Evolutionary conservation across 768 basidiomycete genomes (phyloP).

Genomic region (Russula sp.): DNA sequence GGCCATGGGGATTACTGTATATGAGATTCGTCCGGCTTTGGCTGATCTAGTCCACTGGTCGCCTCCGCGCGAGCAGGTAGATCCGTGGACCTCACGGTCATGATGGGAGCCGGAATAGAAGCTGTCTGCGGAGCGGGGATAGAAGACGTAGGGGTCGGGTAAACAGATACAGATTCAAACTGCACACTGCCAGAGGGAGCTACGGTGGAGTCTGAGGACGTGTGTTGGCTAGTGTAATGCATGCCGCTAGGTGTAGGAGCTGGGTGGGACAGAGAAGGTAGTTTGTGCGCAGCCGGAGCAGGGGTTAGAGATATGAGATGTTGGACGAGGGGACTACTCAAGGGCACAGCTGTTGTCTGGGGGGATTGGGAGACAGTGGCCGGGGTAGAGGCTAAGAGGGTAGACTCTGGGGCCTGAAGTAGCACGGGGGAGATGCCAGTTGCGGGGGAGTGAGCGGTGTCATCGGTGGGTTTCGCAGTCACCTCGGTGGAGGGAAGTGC

Average conservation of each 20-base stretch:
- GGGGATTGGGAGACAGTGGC: neutral
- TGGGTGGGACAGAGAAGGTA: neutral
- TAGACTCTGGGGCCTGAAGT: neutral
- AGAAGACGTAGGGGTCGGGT: neutral
- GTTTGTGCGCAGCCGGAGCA: neutral
- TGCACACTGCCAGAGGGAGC: neutral
- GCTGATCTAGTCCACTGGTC: neutral
- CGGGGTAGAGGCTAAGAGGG: neutral
- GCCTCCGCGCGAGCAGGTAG: neutral
- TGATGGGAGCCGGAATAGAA: neutral
- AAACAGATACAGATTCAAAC: neutral
- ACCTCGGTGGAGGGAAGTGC: neutral
- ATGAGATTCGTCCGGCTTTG: neutral
- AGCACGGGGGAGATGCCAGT: neutral
- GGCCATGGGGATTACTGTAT: neutral
- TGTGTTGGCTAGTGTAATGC: neutral
- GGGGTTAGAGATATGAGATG: neutral
- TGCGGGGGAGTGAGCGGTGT: too few species aligned
- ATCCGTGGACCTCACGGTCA: neutral
- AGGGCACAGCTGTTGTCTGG: neutral
- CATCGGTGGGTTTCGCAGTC: neutral
- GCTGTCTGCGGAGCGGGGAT: neutral
- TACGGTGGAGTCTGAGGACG: neutral
- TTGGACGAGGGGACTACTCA: neutral
- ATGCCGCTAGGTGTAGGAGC: too few species aligned